These are phyloP conservation scores for Trichoderma atroviride DNA, from an alignment of 2,329 filamentous ascomycete genomes.

Conservation along the genomic window DNA sequence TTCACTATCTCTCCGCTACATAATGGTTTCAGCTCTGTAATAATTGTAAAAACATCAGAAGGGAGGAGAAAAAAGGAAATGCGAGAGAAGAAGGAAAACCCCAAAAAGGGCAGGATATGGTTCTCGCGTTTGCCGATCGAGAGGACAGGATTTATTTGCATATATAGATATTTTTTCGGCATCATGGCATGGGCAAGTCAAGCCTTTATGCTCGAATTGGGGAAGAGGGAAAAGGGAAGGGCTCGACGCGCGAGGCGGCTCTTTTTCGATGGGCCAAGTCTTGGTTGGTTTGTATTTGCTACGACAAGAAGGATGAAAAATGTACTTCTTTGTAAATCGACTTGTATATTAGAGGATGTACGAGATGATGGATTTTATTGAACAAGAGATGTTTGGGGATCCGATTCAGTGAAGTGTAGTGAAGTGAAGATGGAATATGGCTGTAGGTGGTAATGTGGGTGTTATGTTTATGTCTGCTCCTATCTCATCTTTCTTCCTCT, in stretches of 20 bases:
- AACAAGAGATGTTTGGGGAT: neutral
- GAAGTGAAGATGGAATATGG: neutral
- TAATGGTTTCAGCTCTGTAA: conserved; percentile 20
- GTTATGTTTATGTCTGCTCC: neutral
- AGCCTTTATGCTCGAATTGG: neutral
- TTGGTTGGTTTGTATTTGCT: conserved; percentile 1
- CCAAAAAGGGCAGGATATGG: neutral
- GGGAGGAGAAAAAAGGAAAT: neutral
- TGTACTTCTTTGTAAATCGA: conserved; percentile 21
- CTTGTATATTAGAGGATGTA: conserved; percentile 29
- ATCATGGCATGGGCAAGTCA: conserved; percentile 18
- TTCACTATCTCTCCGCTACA: conserved; percentile 22
- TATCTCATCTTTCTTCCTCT: neutral
- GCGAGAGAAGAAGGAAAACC: neutral
- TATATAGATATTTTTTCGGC: conserved; percentile 21
- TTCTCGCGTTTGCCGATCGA: conserved; percentile 5
- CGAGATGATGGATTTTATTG: conserved; percentile 25
- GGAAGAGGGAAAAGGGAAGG: neutral
- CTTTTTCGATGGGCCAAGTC: neutral
- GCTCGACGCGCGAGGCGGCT: neutral
- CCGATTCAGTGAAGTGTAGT: neutral
- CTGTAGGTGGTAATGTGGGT: neutral
- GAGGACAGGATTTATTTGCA: conserved; percentile 22
- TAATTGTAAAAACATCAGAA: conserved; percentile 26
- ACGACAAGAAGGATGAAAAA: conserved; percentile 9